Base-by-base conservation (phyloP, 495 filamentous ascomycete genomes). In the Astrocystis sublimbata region DNA sequence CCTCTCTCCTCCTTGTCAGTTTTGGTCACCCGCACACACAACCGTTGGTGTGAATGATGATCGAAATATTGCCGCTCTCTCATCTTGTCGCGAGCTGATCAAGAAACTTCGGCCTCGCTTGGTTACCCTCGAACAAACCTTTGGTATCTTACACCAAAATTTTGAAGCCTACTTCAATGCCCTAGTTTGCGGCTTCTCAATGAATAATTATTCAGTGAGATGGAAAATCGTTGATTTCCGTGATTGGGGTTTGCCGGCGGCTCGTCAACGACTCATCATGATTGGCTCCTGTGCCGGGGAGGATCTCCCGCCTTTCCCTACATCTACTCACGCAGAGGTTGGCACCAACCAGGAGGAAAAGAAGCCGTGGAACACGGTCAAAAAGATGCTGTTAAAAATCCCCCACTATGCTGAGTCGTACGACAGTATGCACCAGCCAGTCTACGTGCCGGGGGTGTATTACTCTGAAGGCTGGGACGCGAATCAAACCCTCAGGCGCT, bases 71-170 rank as follows among this genome's bases (percentile, higher is more conserved):
- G 88, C 88, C 0, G 84, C 87, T 0, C 74, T 93, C 0, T 92
- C 89, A 65, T 85, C 85, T 0, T 84, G 89, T 5, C 70, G 71
- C 0, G 70, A 83, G 9, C 71, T 94, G 0, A 71, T 97, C 1
- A 67, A 79, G 17, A 83, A 81, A 23, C 67, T 79, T 0, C 86
- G 79, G 4, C 92, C 93, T 0, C 80, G 92, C 0, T 61, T 96
- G 0, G 84, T 90, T 2, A 98, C 92, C 0, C 75, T 97, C 10
- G 94, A 98, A 64, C 90, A 97, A 62, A 96, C 93, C 0, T 86
- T 83, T 46, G 92, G 92, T 0, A 76, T 85, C 7, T 62, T 81
- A 3, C 74, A 85, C 30, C 66, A 79, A 2, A 71, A 83, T 3
- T 79, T 82, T 28, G 58, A 75, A 0, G 77, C 71, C 0, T 83